A percentile compares a stretch with the other conserved stretches of the same genome.
phyloP scores from a whole-genome alignment of 805 yeast species.

The Kluyveromyces dobzhanskii region DNA sequence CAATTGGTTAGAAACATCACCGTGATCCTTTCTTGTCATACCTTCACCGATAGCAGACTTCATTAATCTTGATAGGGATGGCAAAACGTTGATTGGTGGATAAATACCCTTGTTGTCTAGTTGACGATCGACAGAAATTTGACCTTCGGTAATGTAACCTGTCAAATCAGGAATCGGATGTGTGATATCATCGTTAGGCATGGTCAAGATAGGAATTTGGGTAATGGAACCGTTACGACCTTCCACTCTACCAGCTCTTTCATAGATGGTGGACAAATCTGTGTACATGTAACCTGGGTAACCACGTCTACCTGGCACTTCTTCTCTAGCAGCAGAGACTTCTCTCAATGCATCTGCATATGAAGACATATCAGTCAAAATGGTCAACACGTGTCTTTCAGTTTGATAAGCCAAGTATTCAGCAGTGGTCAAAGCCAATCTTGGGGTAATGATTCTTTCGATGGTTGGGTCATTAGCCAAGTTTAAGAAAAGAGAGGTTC shows the following conservation, averaged over 20 bases:
- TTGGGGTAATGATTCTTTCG: constrained; percentile 98
- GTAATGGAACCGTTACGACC: constrained; percentile 99
- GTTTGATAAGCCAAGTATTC: constrained; percentile 98
- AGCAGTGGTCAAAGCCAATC: constrained; percentile 97
- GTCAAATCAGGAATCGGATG: constrained; percentile 99
- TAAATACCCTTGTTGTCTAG: constrained; percentile 93
- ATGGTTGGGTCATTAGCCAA: constrained; percentile 99
- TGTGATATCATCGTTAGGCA: constrained; percentile 99
- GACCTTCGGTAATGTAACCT: constrained; percentile 99
- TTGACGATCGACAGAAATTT: constrained; percentile 95
- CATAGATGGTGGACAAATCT: constrained; percentile 97
- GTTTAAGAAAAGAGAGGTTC: constrained; percentile 93
- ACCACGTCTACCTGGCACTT: constrained; percentile 99
- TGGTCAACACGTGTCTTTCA: constrained; percentile 96
- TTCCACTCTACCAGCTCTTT: constrained; percentile 99
- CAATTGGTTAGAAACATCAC: constrained; percentile 97
- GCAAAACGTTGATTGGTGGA: constrained; percentile 98
- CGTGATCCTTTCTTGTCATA: constrained; percentile 99
- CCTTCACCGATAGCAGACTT: constrained; percentile 99
- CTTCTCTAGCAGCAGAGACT: constrained; percentile 99
- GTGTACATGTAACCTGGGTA: constrained; percentile 99
- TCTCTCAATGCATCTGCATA: constrained; percentile 99
- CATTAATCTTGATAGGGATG: constrained; percentile 96
- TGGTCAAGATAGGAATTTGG: constrained; percentile 95
- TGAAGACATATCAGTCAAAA: constrained; percentile 99